phyloP scores from a whole-genome alignment of 192 early-diverging fungal species.

The Chytriomyces confervae region DNA sequence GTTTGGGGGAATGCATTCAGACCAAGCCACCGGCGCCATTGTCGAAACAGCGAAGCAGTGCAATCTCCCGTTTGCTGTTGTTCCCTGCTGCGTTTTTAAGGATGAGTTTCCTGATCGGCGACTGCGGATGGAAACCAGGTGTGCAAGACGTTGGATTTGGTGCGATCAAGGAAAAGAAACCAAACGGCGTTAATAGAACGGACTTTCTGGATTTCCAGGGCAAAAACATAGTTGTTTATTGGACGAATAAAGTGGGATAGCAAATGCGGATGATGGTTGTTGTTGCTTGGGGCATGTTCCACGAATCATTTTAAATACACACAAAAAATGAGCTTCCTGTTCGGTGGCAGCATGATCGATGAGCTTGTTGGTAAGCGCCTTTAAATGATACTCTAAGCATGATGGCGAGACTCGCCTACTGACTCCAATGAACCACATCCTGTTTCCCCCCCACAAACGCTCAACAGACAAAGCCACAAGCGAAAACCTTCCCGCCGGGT shows the following conservation, averaged over 20 bases:
- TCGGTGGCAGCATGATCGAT: conserved; percentile 46
- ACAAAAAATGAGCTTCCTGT: conserved; percentile 42
- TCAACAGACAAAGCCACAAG: conserved; percentile 68
- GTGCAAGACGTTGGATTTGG: conserved; percentile 20
- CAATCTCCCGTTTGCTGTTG: conserved; percentile 60
- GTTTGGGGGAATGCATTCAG: conserved; percentile 62
- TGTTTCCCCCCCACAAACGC: neutral
- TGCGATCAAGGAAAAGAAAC: conserved; percentile 27
- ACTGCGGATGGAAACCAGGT: conserved; percentile 30
- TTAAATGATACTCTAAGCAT: too few species aligned
- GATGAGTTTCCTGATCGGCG: conserved; percentile 55
- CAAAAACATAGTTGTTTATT: neutral
- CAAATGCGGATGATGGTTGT: too few species aligned
- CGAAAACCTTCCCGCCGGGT: conserved; percentile 84
- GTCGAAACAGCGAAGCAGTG: conserved; percentile 53
- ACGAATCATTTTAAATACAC: neutral
- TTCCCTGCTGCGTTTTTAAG: conserved; percentile 67
- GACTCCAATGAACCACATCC: neutral
- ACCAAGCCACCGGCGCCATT: conserved; percentile 67
- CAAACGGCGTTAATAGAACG: conserved; percentile 1
- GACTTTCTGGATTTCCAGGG: conserved; percentile 28
- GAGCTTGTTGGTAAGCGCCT: conserved; percentile 47
- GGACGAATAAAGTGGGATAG: too few species aligned
- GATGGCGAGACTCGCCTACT: neutral
- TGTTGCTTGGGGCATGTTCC: too few species aligned